phyloP scores from a whole-genome alignment of 768 basidiomycete genomes.

The Udeniomyces megalosporus region DNA sequence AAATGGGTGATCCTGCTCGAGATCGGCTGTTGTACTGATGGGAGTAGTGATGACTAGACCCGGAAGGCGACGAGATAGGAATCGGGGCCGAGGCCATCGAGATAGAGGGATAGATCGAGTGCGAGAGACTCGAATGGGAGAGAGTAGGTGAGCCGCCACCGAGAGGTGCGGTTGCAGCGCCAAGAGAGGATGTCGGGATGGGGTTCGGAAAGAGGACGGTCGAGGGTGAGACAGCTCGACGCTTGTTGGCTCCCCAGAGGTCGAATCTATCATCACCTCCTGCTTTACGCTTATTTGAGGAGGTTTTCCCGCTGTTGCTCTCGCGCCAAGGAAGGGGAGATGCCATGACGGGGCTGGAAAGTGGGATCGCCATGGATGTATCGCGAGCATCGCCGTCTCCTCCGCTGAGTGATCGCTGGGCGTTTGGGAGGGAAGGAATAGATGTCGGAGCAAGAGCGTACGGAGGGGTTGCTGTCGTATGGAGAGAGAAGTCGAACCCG shows the following conservation, averaged over 20 bases:
- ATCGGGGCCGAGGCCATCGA: background rate
- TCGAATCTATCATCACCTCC: slow-evolving; percentile 2
- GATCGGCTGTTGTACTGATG: background rate
- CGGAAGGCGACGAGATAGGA: background rate
- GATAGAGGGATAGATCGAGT: background rate
- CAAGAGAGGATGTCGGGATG: background rate
- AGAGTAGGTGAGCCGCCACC: background rate
- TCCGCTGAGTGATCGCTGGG: background rate
- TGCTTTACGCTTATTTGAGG: slow-evolving; percentile 2
- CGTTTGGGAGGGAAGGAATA: background rate
- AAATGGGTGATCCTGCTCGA: background rate
- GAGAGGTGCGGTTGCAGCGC: background rate
- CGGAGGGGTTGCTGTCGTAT: background rate
- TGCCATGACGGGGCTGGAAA: background rate
- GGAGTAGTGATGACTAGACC: background rate
- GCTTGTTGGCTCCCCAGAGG: background rate
- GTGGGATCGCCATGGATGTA: background rate
- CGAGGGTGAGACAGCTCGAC: slow-evolving; percentile 7
- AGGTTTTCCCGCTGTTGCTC: background rate
- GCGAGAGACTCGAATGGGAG: background rate
- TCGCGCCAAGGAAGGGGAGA: background rate
- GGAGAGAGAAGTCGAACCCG: background rate
- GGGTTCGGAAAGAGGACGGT: background rate
- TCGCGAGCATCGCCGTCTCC: background rate
- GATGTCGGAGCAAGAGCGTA: background rate